Conservation (phyloP, 352 stramenopile genomes). For the Phytophthora kernoviae region DNA sequence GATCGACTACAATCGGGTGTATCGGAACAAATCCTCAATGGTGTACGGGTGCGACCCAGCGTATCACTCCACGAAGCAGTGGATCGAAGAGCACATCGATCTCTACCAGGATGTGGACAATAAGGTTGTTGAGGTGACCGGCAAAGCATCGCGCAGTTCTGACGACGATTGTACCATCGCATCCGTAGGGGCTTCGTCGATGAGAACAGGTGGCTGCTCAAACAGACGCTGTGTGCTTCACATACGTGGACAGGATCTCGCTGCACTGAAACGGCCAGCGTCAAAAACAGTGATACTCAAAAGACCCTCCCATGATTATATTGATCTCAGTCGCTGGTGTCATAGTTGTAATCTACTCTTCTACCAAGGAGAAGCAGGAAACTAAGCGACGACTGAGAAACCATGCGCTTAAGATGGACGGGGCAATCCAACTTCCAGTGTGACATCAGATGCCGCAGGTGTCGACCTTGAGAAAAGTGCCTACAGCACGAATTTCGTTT, state of each 20-base stretch:
- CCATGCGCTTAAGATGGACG: conserved; percentile 4
- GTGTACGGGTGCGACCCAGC: conserved; percentile 45
- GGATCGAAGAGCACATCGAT: conserved; percentile 54
- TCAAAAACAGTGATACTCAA: conserved; percentile 12
- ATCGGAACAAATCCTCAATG: conserved; percentile 44
- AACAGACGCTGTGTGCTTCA: conserved; percentile 32
- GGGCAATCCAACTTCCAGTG: conserved; percentile 11
- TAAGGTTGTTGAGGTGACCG: conserved; percentile 33
- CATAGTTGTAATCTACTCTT: conserved; percentile 3
- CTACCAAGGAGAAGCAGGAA: background rate
- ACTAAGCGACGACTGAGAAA: background rate
- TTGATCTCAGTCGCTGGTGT: conserved; percentile 9
- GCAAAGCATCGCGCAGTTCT: conserved; percentile 36
- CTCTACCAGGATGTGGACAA: conserved; percentile 48
- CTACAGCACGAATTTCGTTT: conserved; percentile 40
- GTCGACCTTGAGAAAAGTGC: conserved; percentile 2
- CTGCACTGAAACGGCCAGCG: conserved; percentile 33
- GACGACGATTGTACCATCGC: conserved; percentile 50
- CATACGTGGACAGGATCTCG: conserved; percentile 43
- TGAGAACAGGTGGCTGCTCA: conserved; percentile 32
- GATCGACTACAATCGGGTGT: conserved; percentile 29
- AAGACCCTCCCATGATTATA: conserved; percentile 26
- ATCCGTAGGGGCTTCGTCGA: conserved; percentile 8
- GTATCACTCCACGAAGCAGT: conserved; percentile 55
- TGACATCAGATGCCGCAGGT: conserved; percentile 6